Percentiles rank a stretch among this genome's conserved stretches.
Conservation (phyloP, 1,284 basidiomycete genomes). For the Grifola frondosa region DNA sequence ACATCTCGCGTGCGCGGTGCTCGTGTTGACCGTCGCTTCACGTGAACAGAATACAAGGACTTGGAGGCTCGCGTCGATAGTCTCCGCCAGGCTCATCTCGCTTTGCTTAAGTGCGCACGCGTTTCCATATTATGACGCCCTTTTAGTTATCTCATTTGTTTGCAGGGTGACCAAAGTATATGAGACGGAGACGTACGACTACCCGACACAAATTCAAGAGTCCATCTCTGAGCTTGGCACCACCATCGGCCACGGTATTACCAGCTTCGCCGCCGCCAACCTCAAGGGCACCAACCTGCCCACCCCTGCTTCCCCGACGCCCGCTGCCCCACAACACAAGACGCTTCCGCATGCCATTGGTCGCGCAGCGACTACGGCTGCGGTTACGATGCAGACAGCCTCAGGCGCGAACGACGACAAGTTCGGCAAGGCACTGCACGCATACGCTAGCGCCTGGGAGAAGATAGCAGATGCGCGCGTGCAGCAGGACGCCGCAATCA, state of each 20-base stretch:
- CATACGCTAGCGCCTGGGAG: slow-evolving; percentile 86
- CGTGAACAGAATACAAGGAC: slow-evolving; percentile 88
- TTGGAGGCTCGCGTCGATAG: slow-evolving; percentile 95
- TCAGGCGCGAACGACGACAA: slow-evolving; percentile 57
- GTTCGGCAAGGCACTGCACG: slow-evolving; percentile 74
- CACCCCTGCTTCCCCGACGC: slow-evolving; percentile 63
- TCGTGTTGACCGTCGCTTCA: slow-evolving; percentile 7
- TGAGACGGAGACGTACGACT: slow-evolving; percentile 88
- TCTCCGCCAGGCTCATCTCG: slow-evolving; percentile 77
- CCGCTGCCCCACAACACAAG: slow-evolving; percentile 72
- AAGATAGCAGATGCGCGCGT: slow-evolving; percentile 85
- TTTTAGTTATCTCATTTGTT: not conserved
- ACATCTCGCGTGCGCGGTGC: slow-evolving; percentile 2
- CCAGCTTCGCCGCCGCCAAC: slow-evolving; percentile 85
- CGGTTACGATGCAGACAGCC: slow-evolving; percentile 49
- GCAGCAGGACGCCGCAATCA: slow-evolving; percentile 79
- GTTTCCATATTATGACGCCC: slow-evolving; percentile 1
- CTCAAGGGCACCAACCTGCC: slow-evolving; percentile 89
- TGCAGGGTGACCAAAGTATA: slow-evolving; percentile 81
- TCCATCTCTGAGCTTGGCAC: slow-evolving; percentile 71
- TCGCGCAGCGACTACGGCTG: slow-evolving; percentile 76
- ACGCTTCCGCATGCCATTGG: slow-evolving; percentile 93
- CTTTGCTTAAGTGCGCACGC: slow-evolving; percentile 70
- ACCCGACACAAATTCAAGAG: slow-evolving; percentile 77
- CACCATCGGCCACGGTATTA: slow-evolving; percentile 76